phyloP scores from a whole-genome alignment of 306 rosid species.

The Prinsepia uniflora region DNA sequence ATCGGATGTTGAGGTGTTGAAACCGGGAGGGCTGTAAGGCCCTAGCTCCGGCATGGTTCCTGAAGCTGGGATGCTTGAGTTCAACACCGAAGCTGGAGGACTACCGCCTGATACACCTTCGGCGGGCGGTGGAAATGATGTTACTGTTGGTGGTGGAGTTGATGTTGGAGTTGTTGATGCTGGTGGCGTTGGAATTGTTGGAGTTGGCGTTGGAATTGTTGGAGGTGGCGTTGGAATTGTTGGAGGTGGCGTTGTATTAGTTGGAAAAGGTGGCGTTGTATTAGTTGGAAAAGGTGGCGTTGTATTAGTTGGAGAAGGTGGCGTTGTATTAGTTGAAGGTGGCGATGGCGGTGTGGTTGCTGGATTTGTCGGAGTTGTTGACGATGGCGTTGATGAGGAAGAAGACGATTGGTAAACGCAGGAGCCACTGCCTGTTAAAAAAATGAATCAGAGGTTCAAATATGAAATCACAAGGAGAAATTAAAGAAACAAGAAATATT shows the following conservation, averaged over 20 bases:
- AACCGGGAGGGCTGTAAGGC: slow-evolving; percentile 42
- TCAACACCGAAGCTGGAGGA: slow-evolving; percentile 51
- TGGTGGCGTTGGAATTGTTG: background rate
- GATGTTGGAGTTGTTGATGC: too few species aligned
- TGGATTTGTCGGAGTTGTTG: slow-evolving; percentile 10
- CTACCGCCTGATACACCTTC: slow-evolving; percentile 39
- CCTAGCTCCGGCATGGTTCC: slow-evolving; percentile 50
- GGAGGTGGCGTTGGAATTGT: background rate
- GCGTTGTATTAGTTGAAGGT: too few species aligned
- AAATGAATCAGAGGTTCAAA: background rate
- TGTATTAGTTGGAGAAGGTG: background rate
- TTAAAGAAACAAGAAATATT: slow-evolving; percentile 4
- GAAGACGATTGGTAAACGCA: slow-evolving; percentile 55
- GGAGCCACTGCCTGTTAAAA: slow-evolving; percentile 58
- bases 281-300: too few species aligned
- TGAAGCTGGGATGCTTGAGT: slow-evolving; percentile 57
- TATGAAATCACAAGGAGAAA: background rate
- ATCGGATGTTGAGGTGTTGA: slow-evolving; percentile 36
- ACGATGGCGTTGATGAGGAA: slow-evolving; percentile 23
- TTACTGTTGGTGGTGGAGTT: slow-evolving; percentile 28
- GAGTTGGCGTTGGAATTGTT: background rate
- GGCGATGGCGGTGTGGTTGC: slow-evolving; percentile 15
- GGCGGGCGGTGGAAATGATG: slow-evolving; percentile 42
- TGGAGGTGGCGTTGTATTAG: background rate
- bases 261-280: background rate